Evolutionary conservation across 148 eudicot genomes (phyloP).

Genomic region (Cornus kousa): DNA sequence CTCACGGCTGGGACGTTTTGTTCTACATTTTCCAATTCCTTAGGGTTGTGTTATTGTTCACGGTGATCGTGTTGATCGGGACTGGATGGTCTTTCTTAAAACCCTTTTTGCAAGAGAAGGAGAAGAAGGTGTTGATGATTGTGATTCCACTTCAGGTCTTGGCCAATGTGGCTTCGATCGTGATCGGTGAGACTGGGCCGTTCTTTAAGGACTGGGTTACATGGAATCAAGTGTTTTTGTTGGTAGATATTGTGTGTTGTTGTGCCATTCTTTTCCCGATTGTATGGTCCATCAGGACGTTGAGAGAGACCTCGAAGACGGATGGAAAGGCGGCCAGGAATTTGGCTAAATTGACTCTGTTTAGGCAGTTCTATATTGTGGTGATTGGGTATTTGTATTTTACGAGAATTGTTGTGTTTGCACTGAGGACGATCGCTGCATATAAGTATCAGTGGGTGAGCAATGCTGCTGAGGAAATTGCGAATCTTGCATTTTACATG

Average conservation of each 20-base stretch:
- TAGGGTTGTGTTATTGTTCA: slow-evolving; percentile 77
- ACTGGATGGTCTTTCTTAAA: slow-evolving; percentile 97
- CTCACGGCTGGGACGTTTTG: slow-evolving; percentile 94
- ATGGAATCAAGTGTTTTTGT: slow-evolving; percentile 91
- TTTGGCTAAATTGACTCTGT: slow-evolving; percentile 74
- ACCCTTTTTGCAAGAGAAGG: slow-evolving; percentile 93
- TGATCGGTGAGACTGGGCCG: slow-evolving; percentile 96
- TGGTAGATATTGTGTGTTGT: slow-evolving; percentile 90
- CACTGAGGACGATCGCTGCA: slow-evolving; percentile 73
- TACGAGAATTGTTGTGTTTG: slow-evolving; percentile 92
- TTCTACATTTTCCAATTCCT: slow-evolving; percentile 84
- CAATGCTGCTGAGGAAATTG: slow-evolving; percentile 92
- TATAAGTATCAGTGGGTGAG: slow-evolving; percentile 98
- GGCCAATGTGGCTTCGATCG: slow-evolving; percentile 86
- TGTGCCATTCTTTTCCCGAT: slow-evolving; percentile 87
- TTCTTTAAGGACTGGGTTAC: slow-evolving; percentile 96
- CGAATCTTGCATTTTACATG: slow-evolving; percentile 71
- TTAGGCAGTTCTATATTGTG: slow-evolving; percentile 91
- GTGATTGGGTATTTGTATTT: slow-evolving; percentile 97
- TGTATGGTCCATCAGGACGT: slow-evolving; percentile 89
- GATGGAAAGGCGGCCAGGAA: slow-evolving; percentile 98
- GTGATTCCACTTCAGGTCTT: slow-evolving; percentile 92
- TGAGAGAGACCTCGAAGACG: slow-evolving; percentile 95
- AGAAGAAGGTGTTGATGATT: slow-evolving; percentile 95
- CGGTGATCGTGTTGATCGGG: slow-evolving; percentile 85